Evolutionary conservation across 75 land plant species (phyloP).

Genomic region (Pseudotsuga menziesii): DNA sequence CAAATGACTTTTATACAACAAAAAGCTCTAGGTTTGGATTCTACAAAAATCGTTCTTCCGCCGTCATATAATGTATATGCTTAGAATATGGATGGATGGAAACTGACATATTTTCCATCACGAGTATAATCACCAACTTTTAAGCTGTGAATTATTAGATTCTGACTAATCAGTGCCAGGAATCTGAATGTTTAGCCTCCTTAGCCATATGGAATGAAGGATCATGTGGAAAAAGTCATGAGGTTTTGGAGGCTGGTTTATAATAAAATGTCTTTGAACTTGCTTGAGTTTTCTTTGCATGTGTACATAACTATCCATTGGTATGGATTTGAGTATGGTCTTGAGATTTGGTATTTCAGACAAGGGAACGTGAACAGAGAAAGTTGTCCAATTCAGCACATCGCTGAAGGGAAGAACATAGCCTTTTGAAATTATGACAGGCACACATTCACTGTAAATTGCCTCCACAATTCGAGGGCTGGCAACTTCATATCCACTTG

Average conservation of each 20-base stretch:
- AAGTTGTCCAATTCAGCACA: constrained; percentile 48
- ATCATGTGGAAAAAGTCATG: constrained; percentile 53
- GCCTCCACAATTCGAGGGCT: constrained; percentile 71
- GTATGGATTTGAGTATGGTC: constrained; percentile 38
- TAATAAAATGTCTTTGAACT: constrained; percentile 30
- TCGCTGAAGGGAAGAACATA: constrained; percentile 62
- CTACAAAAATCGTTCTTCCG: too few relatives aligned
- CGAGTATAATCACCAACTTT: too few relatives aligned
- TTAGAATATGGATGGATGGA: too few relatives aligned
- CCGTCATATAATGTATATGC: too few relatives aligned
- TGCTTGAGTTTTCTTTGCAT: constrained; percentile 40
- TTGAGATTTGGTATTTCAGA: constrained; percentile 47
- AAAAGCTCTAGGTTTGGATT: too few relatives aligned
- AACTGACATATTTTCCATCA: too few relatives aligned
- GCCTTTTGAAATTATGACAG: constrained; percentile 47
- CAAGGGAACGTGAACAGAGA: constrained; percentile 42
- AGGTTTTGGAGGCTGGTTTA: constrained; percentile 35
- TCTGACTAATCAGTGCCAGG: too few relatives aligned
- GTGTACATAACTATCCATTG: constrained; percentile 17
- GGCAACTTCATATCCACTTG: constrained; percentile 66
- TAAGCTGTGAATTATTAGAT: too few relatives aligned
- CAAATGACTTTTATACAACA: too few relatives aligned
- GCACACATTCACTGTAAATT: constrained; percentile 55
- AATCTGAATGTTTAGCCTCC: constrained; percentile 39
- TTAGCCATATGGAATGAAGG: constrained; percentile 47